Evolutionary conservation across 352 stramenopile genomes (phyloP).

Genomic region (Phytophthora uliginosa): DNA sequence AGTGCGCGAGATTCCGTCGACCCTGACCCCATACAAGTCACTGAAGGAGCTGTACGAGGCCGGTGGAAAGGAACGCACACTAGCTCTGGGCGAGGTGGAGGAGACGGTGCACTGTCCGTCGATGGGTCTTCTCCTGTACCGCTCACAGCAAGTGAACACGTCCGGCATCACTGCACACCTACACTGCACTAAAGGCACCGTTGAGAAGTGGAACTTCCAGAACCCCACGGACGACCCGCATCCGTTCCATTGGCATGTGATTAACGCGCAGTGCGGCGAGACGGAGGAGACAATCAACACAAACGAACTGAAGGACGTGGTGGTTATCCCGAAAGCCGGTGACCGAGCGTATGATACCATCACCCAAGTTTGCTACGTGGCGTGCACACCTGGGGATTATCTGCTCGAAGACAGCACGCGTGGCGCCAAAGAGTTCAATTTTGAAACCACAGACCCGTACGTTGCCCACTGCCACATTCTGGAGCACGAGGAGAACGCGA

Average conservation of each 20-base stretch:
- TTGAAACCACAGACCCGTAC: constrained; percentile 81
- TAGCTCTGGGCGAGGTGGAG: constrained; percentile 70
- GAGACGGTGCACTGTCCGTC: constrained; percentile 46
- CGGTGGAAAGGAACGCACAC: constrained; percentile 59
- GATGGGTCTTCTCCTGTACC: constrained; percentile 55
- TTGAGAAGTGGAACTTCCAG: constrained; percentile 87
- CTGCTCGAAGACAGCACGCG: constrained; percentile 62
- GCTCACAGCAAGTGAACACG: constrained; percentile 64
- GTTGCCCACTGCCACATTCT: constrained; percentile 85
- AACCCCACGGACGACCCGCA: constrained; percentile 85
- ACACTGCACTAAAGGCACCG: constrained; percentile 74
- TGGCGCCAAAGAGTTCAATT: constrained; percentile 67
- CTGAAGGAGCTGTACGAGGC: constrained; percentile 62
- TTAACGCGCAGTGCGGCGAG: constrained; percentile 79
- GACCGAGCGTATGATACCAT: constrained; percentile 42
- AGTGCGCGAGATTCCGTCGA: constrained; percentile 43
- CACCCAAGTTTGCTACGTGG: constrained; percentile 84
- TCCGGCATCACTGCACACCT: constrained; percentile 54
- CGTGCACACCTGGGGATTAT: constrained; percentile 78
- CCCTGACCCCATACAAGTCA: constrained; percentile 58
- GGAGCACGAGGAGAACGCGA: constrained; percentile 85
- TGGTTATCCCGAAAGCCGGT: constrained; percentile 74
- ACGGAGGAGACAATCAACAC: constrained; percentile 69
- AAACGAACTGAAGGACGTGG: constrained; percentile 78
- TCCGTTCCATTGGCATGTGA: constrained; percentile 85